These are phyloP conservation scores for Symbiodinium natans DNA, from an alignment of 73 alveolate genomes.

Conservation along the genomic window DNA sequence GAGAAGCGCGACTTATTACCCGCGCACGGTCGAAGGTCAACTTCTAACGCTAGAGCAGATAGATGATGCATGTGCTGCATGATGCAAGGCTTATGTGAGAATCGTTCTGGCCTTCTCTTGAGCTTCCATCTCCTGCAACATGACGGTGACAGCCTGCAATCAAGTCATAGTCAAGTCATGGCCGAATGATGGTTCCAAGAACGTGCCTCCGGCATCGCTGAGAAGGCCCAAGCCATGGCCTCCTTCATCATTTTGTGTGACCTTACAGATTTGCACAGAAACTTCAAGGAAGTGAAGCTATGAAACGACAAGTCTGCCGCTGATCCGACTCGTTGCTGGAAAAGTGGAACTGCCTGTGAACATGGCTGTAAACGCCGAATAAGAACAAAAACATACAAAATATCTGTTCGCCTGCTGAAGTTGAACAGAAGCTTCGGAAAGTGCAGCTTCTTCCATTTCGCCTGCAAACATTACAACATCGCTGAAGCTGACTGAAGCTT, in stretches of 20 bases:
- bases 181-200: not conserved
- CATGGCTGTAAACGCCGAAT: not conserved
- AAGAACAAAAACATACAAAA: no score
- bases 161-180: not conserved
- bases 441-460: slow-evolving; percentile 39
- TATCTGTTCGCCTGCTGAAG: slow-evolving; percentile 40
- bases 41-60: no score
- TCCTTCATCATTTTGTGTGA: slow-evolving; percentile 34
- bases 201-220: slow-evolving; percentile 79
- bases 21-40: no score
- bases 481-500: not conserved
- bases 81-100: no score
- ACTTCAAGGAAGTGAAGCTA: not conserved
- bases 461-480: slow-evolving; percentile 11
- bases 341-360: not conserved
- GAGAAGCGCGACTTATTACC: no score
- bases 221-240: slow-evolving; percentile 93
- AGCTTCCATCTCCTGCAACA: not conserved
- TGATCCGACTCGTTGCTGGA: not conserved
- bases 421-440: slow-evolving; percentile 67
- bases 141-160: not conserved
- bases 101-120: not conserved
- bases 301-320: not conserved
- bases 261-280: slow-evolving; percentile 8
- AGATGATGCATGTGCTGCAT: no score